Evolutionary conservation across 192 early-diverging fungal species (phyloP), one percentile per base, ranked within the genome.

Genomic region (Chytriomyces sp.): DNA sequence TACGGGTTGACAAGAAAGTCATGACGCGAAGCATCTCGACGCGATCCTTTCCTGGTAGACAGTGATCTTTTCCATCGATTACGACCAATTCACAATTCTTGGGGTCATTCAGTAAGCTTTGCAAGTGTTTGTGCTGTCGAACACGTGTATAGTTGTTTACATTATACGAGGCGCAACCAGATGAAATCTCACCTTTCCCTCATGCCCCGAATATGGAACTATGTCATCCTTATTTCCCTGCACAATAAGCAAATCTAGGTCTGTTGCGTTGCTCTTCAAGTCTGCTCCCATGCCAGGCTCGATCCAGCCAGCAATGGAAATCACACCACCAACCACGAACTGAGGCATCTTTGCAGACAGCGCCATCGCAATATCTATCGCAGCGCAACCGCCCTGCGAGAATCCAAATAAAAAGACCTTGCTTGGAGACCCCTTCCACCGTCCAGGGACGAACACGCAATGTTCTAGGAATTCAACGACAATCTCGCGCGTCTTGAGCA

Each of bases 391-490:
- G 38, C 92, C 92, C 49, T 93, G 90, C 10, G 88, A 84, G 74
- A 92, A 93, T 3, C 92, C 92, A 77, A 93, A 85, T 3, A 93
- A 58, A 41, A 87, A 83, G 33, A 92, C 82, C 26, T 80, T 74
- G 37, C 61, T 58, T 4, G 79, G 60, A 0, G 62, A 54, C 67
- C 81, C 88, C n/a, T 77, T 55, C 55, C 58, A 53, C 38, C 62
- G 40, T 17, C 49, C 72, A 7, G 78, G 40, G 22, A 22, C 0
- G 8, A 79, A 54, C 5, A 86, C 73, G 41, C 80, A 63, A 34
- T 85, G 75, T 6, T 79, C 31, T 2, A 91, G 25, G 19, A 93
- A 78, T 19, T 70, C 65, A 19, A 73, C 30, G 7, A 92, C 52
- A 3, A 78, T 32, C 3, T 65, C 64, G 0, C 89, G 77, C 8